Evolutionary conservation across 192 early-diverging fungal species (phyloP).

Genomic region (Chytriomyces sp.): DNA sequence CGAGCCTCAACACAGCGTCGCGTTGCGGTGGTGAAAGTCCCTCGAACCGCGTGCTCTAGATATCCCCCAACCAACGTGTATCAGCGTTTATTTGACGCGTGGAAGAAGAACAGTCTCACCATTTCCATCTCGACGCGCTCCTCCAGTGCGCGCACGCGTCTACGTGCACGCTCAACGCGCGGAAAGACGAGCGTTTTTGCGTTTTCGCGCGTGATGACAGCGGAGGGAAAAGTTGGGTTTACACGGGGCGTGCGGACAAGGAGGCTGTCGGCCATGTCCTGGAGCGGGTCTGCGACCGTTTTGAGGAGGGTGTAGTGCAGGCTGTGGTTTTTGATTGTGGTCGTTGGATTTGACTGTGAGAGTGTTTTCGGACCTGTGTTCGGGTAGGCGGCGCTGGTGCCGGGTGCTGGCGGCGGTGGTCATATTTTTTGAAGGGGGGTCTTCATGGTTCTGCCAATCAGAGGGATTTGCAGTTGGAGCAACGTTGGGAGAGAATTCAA

Average conservation of each 20-base stretch:
- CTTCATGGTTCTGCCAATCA: not conserved
- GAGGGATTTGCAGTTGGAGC: not conserved
- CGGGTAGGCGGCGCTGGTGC: not conserved
- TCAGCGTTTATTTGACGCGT: not conserved
- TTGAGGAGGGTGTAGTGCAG: constrained; percentile 4
- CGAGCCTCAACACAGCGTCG: not conserved
- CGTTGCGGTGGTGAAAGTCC: constrained; percentile 25
- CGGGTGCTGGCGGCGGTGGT: not conserved
- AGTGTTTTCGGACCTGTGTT: not conserved
- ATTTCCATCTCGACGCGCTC: constrained; percentile 7
- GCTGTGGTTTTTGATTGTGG: not conserved
- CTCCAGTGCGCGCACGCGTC: constrained; percentile 19
- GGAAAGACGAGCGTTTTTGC: constrained; percentile 9
- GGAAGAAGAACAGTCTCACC: not conserved
- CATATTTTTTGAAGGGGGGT: not conserved
- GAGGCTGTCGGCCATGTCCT: not conserved
- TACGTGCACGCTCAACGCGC: constrained; percentile 10
- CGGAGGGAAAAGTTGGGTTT: too few species aligned
- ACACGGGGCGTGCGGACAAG: not conserved
- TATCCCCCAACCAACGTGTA: not conserved
- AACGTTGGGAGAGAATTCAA: too few species aligned
- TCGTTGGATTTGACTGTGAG: not conserved
- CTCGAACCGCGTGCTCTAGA: constrained; percentile 11
- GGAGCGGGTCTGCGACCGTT: constrained; percentile 21
- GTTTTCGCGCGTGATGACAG: not conserved